Evolutionary conservation across 208 protist species (phyloP), one percentile per base, ranked within the genome.

Genomic region (Crithidia sp.): DNA sequence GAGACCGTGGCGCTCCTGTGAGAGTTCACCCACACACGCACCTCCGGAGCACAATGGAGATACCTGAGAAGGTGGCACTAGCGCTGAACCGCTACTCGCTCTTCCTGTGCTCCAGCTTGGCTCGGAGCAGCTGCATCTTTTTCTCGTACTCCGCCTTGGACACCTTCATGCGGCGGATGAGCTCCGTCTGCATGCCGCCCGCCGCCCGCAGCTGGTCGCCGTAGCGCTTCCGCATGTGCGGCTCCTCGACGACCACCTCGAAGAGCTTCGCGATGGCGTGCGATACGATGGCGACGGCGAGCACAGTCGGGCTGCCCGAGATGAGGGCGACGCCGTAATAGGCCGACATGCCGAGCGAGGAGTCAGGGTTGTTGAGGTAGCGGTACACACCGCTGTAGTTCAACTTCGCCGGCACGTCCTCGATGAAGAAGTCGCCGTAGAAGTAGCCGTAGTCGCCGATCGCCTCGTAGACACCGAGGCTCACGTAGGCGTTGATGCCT

Each of bases 291-390:
- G 96, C 88, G n/a, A 98, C 40, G 7, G 59, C 71, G 41, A 98
- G 77, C 47, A 98, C 72, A 41, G 61, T 61, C 0, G 73, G 70
- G 74, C 85, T 97, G n/a, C 90, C 86, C 13, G 91, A 91, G 8
- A 98, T 90, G 14, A 98, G 63, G 5, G 95, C 90, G 3, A 95
- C 50, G 43, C 95, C 95, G 72, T 98, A 97, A 62, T 93, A 97
- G 28, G 82, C 91, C 6, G 92, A 86, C 76, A 95, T 95, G 13
- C 95, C 97, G 12, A 96, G 90, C 4, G 92, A 86, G 9, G 83
- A 81, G 64, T 98, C 92, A 2, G 96, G 96, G 82, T 98, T 98
- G 83, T 98, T 98, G n/a, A 98, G 68, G 69, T 96, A 98, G 58
- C 97, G 86, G 75, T 98, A 98, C 36, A 98, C 97, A 65, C 96